Percentiles rank a stretch among this genome's conserved stretches.
These are phyloP conservation scores for Calocybe cyanea DNA, from an alignment of 768 basidiomycete genomes.

Conservation along the genomic window DNA sequence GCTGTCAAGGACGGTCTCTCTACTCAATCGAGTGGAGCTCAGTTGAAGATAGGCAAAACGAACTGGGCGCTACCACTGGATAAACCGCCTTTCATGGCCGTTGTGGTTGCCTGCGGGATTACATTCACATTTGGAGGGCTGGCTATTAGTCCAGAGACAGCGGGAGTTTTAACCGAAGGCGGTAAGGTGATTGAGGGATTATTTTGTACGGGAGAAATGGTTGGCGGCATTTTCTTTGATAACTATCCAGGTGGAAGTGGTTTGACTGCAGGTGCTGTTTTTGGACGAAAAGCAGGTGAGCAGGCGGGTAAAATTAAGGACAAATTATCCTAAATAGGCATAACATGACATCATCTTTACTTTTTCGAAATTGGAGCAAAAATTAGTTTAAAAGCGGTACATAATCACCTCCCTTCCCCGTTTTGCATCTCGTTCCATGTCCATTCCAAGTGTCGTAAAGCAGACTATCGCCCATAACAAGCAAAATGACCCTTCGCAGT, in stretches of 20 bases:
- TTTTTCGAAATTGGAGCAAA: too few species aligned
- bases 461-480: constrained; percentile 10
- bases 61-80: constrained; percentile 66
- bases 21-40: constrained; percentile 37
- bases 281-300: constrained; percentile 53
- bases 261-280: constrained; percentile 60
- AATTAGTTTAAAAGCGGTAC: too few species aligned
- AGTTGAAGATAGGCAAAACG: constrained; percentile 49
- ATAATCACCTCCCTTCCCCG: neutral
- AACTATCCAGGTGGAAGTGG: constrained; percentile 75
- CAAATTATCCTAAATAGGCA: too few species aligned
- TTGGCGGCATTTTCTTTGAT: constrained; percentile 57
- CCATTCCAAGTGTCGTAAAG: constrained; percentile 21
- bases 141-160: constrained; percentile 51
- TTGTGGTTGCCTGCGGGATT: constrained; percentile 66
- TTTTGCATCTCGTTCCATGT: constrained; percentile 18
- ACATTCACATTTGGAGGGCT: constrained; percentile 75
- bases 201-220: constrained; percentile 68
- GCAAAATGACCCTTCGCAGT: neutral
- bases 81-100: constrained; percentile 54
- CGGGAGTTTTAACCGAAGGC: constrained; percentile 43
- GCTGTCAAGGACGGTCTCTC: constrained; percentile 59
- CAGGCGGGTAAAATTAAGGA: too few species aligned
- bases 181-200: constrained; percentile 48
- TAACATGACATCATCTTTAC: too few species aligned